A percentile compares a stretch with the other conserved stretches of the same genome.
These are phyloP conservation scores for Candida multigemmis DNA, from an alignment of 805 yeast genomes.

Conservation along the genomic window DNA sequence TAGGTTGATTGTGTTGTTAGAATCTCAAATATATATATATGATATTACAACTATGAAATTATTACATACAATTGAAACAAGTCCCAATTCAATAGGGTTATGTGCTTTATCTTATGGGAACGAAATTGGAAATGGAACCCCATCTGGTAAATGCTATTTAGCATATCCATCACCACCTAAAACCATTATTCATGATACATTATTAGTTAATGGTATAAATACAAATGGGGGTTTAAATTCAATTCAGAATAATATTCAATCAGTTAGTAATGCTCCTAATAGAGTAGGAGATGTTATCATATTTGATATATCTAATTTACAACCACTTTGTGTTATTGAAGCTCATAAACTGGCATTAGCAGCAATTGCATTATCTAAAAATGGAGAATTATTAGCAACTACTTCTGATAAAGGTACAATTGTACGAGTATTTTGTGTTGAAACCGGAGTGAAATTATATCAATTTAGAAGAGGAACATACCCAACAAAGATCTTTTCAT, in stretches of 20 bases:
- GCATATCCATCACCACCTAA: conserved; percentile 78
- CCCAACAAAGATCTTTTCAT: conserved; percentile 68
- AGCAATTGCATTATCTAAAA: conserved; percentile 55
- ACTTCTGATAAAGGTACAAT: conserved; percentile 89
- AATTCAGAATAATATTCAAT: conserved; percentile 28
- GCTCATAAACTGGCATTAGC: conserved; percentile 81
- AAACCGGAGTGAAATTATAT: conserved; percentile 50
- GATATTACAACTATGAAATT: conserved; percentile 31
- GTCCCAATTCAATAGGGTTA: conserved; percentile 40
- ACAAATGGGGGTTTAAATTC: conserved; percentile 33
- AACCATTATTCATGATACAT: conserved; percentile 33
- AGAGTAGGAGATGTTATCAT: conserved; percentile 65
- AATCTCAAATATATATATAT: conserved; percentile 35
- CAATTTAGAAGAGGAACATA: conserved; percentile 85
- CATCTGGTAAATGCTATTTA: conserved; percentile 39
- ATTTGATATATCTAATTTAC: conserved; percentile 65
- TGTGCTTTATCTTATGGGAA: conserved; percentile 44
- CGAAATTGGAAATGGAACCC: conserved; percentile 11
- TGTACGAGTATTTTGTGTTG: conserved; percentile 68
- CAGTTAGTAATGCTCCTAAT: conserved; percentile 32
- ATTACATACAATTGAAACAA: conserved; percentile 36
- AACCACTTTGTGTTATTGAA: conserved; percentile 72
- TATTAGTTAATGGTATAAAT: conserved; percentile 30
- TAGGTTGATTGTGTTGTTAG: conserved; percentile 28
- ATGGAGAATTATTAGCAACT: conserved; percentile 78